A percentile compares a stretch with the other conserved stretches of the same genome.
Conservation (phyloP, 2,329 filamentous ascomycete genomes). For the Pestalotiopsis sp. region DNA sequence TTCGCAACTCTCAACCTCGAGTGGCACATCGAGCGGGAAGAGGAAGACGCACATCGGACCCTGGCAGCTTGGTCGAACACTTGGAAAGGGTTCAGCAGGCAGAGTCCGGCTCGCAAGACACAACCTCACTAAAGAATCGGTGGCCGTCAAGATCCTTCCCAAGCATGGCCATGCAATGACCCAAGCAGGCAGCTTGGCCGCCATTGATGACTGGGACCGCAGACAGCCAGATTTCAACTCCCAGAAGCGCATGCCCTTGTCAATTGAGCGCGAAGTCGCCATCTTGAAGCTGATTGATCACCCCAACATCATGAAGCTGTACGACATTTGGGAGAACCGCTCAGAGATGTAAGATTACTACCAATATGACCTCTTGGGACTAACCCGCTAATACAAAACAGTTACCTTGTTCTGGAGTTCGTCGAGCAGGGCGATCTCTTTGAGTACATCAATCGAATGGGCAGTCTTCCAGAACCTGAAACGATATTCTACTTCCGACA, state of each 20-base stretch:
- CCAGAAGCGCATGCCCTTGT: conserved; percentile 76
- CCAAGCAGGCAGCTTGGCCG: conserved; percentile 82
- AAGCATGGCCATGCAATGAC: conserved; percentile 79
- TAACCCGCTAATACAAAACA: conserved; percentile 39
- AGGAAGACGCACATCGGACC: conserved; percentile 83
- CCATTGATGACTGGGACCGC: conserved; percentile 74
- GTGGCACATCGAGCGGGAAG: conserved; percentile 36
- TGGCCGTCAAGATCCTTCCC: conserved; percentile 94
- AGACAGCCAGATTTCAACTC: conserved; percentile 59
- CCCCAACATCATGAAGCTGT: conserved; percentile 89
- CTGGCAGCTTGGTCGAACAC: conserved; percentile 87
- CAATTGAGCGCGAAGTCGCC: conserved; percentile 91
- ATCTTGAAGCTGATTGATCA: conserved; percentile 97
- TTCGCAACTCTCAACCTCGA: conserved; percentile 29
- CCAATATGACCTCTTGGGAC: conserved; percentile 15
- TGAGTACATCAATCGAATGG: conserved; percentile 76
- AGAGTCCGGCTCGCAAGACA: conserved; percentile 87
- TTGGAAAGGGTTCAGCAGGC: conserved; percentile 89
- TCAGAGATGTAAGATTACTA: conserved; percentile 77
- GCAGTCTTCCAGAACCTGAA: conserved; percentile 77
- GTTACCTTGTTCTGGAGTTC: conserved; percentile 93
- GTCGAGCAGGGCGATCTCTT: conserved; percentile 82
- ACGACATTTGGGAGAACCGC: conserved; percentile 97
- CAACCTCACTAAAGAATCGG: conserved; percentile 74
- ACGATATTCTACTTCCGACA: conserved; percentile 88